Evolutionary conservation across 108 stramenopile species (phyloP).

Genomic region (Cyclostephanos invisitatus): DNA sequence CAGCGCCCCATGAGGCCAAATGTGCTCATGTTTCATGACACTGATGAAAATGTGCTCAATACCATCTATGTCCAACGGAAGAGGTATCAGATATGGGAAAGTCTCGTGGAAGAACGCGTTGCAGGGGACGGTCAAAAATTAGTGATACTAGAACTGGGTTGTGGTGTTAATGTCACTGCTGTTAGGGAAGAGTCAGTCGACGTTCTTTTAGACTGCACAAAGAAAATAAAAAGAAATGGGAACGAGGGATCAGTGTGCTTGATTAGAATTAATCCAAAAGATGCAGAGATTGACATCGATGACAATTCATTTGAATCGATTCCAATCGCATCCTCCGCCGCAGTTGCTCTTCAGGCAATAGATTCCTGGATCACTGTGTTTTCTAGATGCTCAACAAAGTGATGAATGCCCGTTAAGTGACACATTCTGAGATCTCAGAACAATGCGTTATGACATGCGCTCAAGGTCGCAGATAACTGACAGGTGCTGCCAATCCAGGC

Average conservation of each 20-base stretch:
- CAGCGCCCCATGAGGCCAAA: conserved; percentile 40
- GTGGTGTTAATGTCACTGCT: conserved; percentile 58
- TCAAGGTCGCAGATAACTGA: no score
- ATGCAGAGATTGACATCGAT: conserved; percentile 24
- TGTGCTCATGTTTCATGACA: conserved; percentile 54
- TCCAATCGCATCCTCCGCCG: conserved; percentile 27
- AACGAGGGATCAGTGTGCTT: conserved; percentile 35
- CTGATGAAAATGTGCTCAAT: conserved; percentile 42
- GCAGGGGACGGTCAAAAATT: conserved; percentile 19
- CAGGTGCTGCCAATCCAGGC: no score
- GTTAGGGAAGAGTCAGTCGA: conserved; percentile 58
- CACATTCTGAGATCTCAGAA: background rate
- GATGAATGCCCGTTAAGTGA: background rate
- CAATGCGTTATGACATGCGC: background rate
- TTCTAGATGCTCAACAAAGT: background rate
- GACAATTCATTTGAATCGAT: conserved; percentile 12
- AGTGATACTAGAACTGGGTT: conserved; percentile 64
- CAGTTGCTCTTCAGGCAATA: conserved; percentile 24
- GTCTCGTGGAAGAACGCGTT: conserved; percentile 39
- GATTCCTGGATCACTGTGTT: conserved; percentile 25
- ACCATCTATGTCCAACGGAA: conserved; percentile 27
- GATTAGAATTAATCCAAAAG: conserved; percentile 46
- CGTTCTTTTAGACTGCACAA: conserved; percentile 44
- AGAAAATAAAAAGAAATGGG: conserved; percentile 8
- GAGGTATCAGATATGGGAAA: conserved; percentile 59